These are phyloP conservation scores for Moesziomyces antarcticus DNA, from an alignment of 1,284 basidiomycete species.

Conservation along the genomic window DNA sequence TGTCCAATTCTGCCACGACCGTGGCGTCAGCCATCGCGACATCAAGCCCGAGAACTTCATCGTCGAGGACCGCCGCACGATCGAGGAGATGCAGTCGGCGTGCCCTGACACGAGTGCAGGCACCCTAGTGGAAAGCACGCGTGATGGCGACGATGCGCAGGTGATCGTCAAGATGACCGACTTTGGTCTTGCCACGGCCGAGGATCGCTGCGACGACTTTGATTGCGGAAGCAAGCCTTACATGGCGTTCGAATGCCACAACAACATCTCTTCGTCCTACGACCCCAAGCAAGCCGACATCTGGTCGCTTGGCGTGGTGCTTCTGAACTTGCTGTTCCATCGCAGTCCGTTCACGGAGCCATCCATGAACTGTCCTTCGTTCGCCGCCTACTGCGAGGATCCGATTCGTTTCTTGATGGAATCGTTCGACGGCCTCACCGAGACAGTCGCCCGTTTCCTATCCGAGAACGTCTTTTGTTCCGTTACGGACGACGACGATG, in stretches of 20 bases:
- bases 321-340: constrained; percentile 99
- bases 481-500: constrained; percentile 71
- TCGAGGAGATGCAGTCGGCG: constrained; percentile 52
- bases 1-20: constrained; percentile 92
- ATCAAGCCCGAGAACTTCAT: constrained; percentile 83
- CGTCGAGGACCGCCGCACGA: constrained; percentile 64
- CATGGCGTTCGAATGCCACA: constrained; percentile 98
- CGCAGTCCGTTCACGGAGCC: constrained; percentile 98
- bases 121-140: constrained; percentile 70
- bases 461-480: constrained; percentile 87
- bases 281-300: constrained; percentile 94
- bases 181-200: constrained; percentile 93
- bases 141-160: constrained; percentile 70
- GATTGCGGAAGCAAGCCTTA: constrained; percentile 98
- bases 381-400: constrained; percentile 81
- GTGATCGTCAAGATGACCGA: constrained; percentile 90
- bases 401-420: constrained; percentile 86
- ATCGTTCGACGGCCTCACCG: constrained; percentile 91
- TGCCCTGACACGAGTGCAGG: constrained; percentile 74
- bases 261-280: constrained; percentile 93
- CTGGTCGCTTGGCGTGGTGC: constrained; percentile 97
- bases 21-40: constrained; percentile 92
- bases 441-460: constrained; percentile 84
- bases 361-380: constrained; percentile 79
- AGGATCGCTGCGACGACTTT: constrained; percentile 89